These are phyloP conservation scores for Schizosaccharomyces cryophilus DNA, from an alignment of 805 yeast species.

Conservation along the genomic window DNA sequence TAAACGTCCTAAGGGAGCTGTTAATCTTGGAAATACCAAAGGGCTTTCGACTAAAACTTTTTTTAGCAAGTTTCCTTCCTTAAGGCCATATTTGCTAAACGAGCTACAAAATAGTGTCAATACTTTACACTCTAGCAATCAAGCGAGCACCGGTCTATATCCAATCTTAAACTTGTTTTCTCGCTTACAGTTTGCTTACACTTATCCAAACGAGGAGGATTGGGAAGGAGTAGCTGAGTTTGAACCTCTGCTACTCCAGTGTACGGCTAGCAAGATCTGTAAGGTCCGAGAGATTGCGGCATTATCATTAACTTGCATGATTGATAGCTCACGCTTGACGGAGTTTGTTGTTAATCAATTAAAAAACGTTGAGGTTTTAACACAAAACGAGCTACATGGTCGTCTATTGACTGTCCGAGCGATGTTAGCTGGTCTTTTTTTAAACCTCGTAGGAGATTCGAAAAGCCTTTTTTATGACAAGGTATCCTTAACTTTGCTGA, in stretches of 20 bases:
- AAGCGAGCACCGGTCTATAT: not conserved
- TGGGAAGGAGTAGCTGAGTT: not conserved
- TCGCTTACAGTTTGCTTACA: not conserved
- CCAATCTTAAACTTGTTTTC: constrained; percentile 2
- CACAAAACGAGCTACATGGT: constrained; percentile 37
- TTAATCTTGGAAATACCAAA: constrained; percentile 8
- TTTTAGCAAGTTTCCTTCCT: constrained; percentile 1
- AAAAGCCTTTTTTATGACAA: not conserved
- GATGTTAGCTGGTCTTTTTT: not conserved
- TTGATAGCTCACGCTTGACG: constrained; percentile 14
- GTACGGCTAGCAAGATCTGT: constrained; percentile 40
- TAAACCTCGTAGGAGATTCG: not conserved
- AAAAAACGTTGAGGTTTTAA: constrained; percentile 6
- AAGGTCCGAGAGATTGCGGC: constrained; percentile 77
- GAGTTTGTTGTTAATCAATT: constrained; percentile 14
- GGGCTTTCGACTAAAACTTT: constrained; percentile 5
- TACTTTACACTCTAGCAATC: not conserved
- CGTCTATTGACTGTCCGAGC: constrained; percentile 22
- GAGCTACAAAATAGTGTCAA: not conserved
- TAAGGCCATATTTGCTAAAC: not conserved
- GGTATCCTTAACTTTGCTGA: not conserved
- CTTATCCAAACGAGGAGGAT: not conserved
- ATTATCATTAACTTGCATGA: constrained; percentile 31
- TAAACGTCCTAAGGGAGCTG: constrained; percentile 15
- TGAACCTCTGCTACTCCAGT: constrained; percentile 20